Conservation (phyloP, 768 basidiomycete species). For the Phaeotremella fagi region DNA sequence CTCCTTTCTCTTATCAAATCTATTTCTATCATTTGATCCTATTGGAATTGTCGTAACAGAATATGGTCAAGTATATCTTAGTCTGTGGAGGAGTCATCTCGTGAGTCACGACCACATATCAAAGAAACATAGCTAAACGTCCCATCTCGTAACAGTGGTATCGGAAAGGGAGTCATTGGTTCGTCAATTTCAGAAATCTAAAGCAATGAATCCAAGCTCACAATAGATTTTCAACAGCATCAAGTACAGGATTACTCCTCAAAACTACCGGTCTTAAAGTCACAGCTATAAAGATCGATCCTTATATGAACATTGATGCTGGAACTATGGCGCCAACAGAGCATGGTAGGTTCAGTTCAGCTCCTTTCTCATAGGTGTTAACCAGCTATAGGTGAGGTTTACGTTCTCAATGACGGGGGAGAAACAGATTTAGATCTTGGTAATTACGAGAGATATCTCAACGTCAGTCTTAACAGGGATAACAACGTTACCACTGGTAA, state of each 20-base stretch:
- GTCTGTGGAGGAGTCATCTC: constrained; percentile 95
- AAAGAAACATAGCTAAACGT: too few species aligned
- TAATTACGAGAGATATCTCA: constrained; percentile 96
- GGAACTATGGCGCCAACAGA: constrained; percentile 98
- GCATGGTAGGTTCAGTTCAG: constrained; percentile 68
- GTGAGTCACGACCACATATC: constrained; percentile 37
- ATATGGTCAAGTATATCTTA: constrained; percentile 92
- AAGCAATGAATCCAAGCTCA: not conserved
- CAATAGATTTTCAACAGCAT: constrained; percentile 57
- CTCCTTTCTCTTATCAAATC: too few species aligned
- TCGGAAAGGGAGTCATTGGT: constrained; percentile 99
- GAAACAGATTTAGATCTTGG: constrained; percentile 97
- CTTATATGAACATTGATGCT: constrained; percentile 99
- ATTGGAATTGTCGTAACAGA: constrained; percentile 6
- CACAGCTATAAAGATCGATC: constrained; percentile 98
- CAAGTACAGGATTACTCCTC: constrained; percentile 89
- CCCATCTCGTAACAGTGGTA: constrained; percentile 57
- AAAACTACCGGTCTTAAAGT: constrained; percentile 95
- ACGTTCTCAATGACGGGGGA: constrained; percentile 95
- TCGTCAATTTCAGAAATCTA: constrained; percentile 23
- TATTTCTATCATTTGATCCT: not conserved
- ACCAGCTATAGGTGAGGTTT: constrained; percentile 73
- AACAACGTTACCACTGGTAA: constrained; percentile 99
- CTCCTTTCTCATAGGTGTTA: not conserved
- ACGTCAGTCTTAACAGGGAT: constrained; percentile 86